These are phyloP conservation scores for Starmerella sirachaensis DNA, from an alignment of 805 yeast species.

Conservation along the genomic window DNA sequence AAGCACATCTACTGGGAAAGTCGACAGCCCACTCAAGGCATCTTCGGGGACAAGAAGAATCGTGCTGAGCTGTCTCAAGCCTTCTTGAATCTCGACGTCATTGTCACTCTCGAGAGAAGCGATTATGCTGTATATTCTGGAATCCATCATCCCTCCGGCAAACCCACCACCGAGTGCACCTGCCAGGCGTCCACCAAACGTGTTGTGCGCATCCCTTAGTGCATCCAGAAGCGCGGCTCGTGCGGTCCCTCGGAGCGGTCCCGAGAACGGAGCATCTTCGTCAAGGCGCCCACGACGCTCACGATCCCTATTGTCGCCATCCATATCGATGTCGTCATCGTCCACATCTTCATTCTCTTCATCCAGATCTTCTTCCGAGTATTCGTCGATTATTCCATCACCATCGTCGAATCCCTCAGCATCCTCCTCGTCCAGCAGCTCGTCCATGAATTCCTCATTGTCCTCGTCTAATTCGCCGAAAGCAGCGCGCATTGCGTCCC, in stretches of 20 bases:
- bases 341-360: slow-evolving; percentile 4
- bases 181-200: background rate
- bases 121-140: slow-evolving; percentile 24
- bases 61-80: slow-evolving; percentile 28
- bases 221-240: slow-evolving; percentile 6
- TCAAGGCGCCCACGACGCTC: too few species aligned
- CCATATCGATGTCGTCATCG: slow-evolving; percentile 10
- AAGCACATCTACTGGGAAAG: slow-evolving; percentile 47
- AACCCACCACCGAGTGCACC: background rate
- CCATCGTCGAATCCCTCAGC: slow-evolving; percentile 14
- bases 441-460: slow-evolving; percentile 9
- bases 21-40: slow-evolving; percentile 22
- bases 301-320: slow-evolving; percentile 1
- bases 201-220: too few species aligned
- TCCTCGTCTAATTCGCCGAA: background rate
- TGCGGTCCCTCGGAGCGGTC: background rate
- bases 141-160: slow-evolving; percentile 2
- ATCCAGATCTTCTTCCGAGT: slow-evolving; percentile 2
- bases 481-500: too few species aligned
- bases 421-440: slow-evolving; percentile 11
- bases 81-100: slow-evolving; percentile 21
- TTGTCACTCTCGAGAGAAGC: slow-evolving; percentile 7
- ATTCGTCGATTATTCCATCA: slow-evolving; percentile 7
- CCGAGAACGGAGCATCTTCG: slow-evolving; percentile 21
- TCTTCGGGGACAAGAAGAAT: slow-evolving; percentile 25